Percentiles rank a stretch among this genome's conserved stretches.
Evolutionary conservation across 2,329 filamentous ascomycete genomes (phyloP).

Genomic region (Bipolaris cookei): DNA sequence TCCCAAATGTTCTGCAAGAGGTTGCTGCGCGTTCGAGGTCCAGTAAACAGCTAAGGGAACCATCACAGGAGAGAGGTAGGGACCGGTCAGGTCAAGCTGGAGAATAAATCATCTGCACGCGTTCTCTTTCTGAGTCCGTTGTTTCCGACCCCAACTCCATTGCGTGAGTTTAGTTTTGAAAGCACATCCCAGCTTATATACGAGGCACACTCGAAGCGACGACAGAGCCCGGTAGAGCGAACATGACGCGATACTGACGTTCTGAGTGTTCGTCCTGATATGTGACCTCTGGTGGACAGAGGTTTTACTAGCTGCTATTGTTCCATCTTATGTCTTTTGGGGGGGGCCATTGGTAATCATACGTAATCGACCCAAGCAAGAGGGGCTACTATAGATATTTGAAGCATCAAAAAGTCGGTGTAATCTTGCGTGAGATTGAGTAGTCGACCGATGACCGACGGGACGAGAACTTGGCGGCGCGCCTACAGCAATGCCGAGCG

Average conservation of each 20-base stretch:
- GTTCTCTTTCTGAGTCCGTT: not conserved
- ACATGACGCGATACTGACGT: not conserved
- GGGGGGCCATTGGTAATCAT: not conserved
- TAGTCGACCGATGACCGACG: conserved; percentile 2
- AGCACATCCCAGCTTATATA: not conserved
- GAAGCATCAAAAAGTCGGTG: conserved; percentile 1
- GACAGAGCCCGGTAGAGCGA: not conserved
- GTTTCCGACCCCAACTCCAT: not conserved
- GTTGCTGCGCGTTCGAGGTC: not conserved
- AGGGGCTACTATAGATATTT: not conserved
- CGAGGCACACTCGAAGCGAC: not conserved
- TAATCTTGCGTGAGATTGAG: conserved; percentile 7
- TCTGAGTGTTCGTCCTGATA: not conserved
- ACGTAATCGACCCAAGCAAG: not conserved
- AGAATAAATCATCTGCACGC: not conserved
- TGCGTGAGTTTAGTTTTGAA: not conserved
- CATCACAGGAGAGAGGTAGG: not conserved
- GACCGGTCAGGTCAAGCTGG: not conserved
- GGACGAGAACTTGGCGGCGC: not conserved
- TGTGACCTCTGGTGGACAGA: not conserved
- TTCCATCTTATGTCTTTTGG: not conserved
- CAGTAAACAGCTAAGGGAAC: not conserved
- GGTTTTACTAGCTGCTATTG: not conserved
- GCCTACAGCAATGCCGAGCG: not conserved
- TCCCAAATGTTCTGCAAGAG: not conserved